Base-by-base conservation (phyloP, 2,329 filamentous ascomycete genomes). In the Sclerotinia subarctica region DNA sequence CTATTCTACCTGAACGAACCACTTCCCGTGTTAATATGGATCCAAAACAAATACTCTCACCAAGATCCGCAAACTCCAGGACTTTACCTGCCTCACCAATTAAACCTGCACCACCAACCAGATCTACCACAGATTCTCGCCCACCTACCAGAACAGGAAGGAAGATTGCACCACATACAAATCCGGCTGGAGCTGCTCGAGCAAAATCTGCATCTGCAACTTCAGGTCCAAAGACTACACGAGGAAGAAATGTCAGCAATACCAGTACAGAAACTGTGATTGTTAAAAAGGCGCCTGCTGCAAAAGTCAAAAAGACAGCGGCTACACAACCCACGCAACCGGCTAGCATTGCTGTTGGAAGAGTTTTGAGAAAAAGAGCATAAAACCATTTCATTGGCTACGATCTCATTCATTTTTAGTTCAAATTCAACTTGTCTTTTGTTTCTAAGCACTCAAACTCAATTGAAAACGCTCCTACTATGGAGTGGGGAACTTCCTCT, bases 31-130 rank as follows among this genome's bases (percentile, higher is more conserved):
- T 79, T 72, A 76, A 79, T 73, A 74, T 82, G 71, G 74, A 81
- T 72, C 78, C 86, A 70, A 80, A 83, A 62, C 84, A 90, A 77
- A 85, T 96, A 49, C 83, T 96, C 3, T 96, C 93, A 1, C 93
- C 93, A 35, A 90, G 91, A 64, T 94, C 92, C 0, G 89, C 90
- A 69, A 96, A 96, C 76, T 90, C 91, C 7, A 88, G 91, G 64
- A 75, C 75, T 2, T 64, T 74, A 38, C 73, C 72, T 58, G 69
- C 70, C 19, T 75, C 74, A 35, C 74, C 73, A 46, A 70, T 74
- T 32, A 74, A 74, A 17, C 42, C 68, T 11, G 76, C 77, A 6
- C 85, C 86, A n/a, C 84, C 86, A 19, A 78, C 80, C 32, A 89
- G 90, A 75, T 82, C 85, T 3, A 82, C 84, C 68, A 81, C 88